Evolutionary conservation across 169 alveolate genomes (phyloP).

Genomic region (Plasmodium vivax): DNA sequence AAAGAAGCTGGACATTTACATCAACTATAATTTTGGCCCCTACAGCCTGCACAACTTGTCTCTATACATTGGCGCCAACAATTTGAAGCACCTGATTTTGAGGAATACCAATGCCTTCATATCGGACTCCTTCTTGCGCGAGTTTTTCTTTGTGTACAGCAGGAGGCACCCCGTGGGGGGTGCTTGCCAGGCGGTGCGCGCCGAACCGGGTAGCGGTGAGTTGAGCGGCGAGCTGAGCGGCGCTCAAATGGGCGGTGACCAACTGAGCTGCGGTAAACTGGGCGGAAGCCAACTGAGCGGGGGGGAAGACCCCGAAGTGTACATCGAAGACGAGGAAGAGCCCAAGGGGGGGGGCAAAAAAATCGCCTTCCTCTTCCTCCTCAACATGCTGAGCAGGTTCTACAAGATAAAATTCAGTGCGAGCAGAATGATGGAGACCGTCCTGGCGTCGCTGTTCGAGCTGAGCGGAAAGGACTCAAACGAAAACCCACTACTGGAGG

Average conservation of each 20-base stretch:
- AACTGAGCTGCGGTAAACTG: background rate
- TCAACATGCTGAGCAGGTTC: constrained; percentile 66
- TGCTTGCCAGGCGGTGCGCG: background rate
- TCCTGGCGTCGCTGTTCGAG: constrained; percentile 1
- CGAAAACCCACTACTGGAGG: constrained; percentile 11
- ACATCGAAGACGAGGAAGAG: constrained; percentile 32
- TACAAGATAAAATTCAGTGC: constrained; percentile 52
- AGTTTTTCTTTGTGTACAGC: constrained; percentile 54
- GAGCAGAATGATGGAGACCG: constrained; percentile 12
- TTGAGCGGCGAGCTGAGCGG: background rate
- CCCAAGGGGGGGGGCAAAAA: background rate
- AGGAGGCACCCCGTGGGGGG: background rate
- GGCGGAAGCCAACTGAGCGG: background rate
- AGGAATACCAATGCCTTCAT: constrained; percentile 28
- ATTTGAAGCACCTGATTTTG: constrained; percentile 35
- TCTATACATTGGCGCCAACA: constrained; percentile 1
- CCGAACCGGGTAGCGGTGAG: background rate
- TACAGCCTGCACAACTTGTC: constrained; percentile 40
- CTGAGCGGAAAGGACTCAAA: constrained; percentile 24
- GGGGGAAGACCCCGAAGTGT: background rate
- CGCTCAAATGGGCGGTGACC: background rate
- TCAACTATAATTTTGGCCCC: constrained; percentile 38
- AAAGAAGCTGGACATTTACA: constrained; percentile 48
- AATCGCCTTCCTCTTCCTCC: constrained; percentile 13
- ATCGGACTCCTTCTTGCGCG: constrained; percentile 43